Base-by-base conservation (phyloP, 2,329 filamentous ascomycete species). In the Diaporthe longicolla region DNA sequence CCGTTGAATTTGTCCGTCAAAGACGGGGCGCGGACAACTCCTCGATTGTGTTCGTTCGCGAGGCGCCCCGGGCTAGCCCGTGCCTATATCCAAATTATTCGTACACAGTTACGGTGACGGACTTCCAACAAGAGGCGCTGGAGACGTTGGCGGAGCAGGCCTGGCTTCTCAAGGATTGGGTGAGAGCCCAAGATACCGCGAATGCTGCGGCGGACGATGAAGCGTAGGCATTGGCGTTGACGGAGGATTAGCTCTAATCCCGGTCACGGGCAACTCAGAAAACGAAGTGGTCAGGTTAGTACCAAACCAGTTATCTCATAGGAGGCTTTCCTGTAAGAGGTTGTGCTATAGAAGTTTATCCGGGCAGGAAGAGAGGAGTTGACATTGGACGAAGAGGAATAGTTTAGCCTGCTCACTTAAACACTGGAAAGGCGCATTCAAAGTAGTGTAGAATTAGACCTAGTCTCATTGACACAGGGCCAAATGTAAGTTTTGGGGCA, bases 11-110 rank as follows among this genome's bases (percentile, higher is more conserved):
- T 8, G 61, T 11, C 5, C 2, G 8, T 17, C 26, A 15, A 19
- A 7, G 3, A n/a, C n/a, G n/a, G n/a, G n/a, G n/a, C n/a, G n/a
- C 32, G 19, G 59, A 65, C 1, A 2, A 8, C 13, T 26, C 35
- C 2, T 0, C 7, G 40, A 4, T 66, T 4, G 11, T 10, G 7
- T 66, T 52, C 9, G 43, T 24, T 10, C 7, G 3, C 0, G 13
- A 66, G 45, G 45, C 1, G 1, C 45, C 9, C 7, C 11, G 10
- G 0, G 0, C 4, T 17, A 4, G 37, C 2, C n/a, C n/a, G n/a
- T n/a, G n/a, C n/a, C 40, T 15, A 4, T 40, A 15, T 3, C 40
- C 0, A 29, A 8, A 9, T 11, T 2, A 1, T 13, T 6, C 4
- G 5, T 0, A 1, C 40, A 24, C 7, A 8, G 17, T 8, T 19